Conservation (phyloP, 768 basidiomycete species). For the Bullera alba region DNA sequence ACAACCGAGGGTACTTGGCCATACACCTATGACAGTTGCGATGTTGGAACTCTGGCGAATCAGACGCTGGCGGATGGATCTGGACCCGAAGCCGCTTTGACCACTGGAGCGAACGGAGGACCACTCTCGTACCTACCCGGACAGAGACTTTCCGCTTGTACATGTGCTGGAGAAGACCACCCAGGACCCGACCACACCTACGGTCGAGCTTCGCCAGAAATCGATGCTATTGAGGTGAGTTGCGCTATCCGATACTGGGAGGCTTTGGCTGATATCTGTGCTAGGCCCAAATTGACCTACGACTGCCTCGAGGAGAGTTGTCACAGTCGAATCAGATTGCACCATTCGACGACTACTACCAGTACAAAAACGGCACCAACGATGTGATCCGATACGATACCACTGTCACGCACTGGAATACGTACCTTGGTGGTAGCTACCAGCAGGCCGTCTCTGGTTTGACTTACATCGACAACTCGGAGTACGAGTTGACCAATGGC, state of each 20-base stretch:
- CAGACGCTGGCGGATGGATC: conserved; percentile 28
- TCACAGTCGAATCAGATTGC: conserved; percentile 67
- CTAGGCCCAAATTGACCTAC: conserved; percentile 53
- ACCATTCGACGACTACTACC: conserved; percentile 68
- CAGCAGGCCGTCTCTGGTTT: conserved; percentile 32
- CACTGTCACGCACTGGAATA: conserved; percentile 44
- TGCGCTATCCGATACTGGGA: no score
- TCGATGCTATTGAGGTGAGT: conserved; percentile 69
- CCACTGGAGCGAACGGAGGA: conserved; percentile 20
- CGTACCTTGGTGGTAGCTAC: conserved; percentile 48
- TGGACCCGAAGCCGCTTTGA: conserved; percentile 25
- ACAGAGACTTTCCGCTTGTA: conserved; percentile 79
- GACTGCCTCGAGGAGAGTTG: conserved; percentile 52
- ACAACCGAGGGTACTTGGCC: conserved; percentile 83
- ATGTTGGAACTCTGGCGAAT: conserved; percentile 65
- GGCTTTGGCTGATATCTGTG: background rate
- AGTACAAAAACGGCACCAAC: conserved; percentile 44
- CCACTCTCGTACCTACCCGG: conserved; percentile 59
- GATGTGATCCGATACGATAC: conserved; percentile 39
- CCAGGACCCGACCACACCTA: conserved; percentile 78
- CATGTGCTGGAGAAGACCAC: conserved; percentile 74
- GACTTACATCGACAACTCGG: conserved; percentile 15
- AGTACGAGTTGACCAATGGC: conserved; percentile 14
- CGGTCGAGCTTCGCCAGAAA: conserved; percentile 78
- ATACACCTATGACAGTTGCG: conserved; percentile 76